Base-by-base conservation (phyloP, 805 yeast species). In the Candida namnaoensis region DNA sequence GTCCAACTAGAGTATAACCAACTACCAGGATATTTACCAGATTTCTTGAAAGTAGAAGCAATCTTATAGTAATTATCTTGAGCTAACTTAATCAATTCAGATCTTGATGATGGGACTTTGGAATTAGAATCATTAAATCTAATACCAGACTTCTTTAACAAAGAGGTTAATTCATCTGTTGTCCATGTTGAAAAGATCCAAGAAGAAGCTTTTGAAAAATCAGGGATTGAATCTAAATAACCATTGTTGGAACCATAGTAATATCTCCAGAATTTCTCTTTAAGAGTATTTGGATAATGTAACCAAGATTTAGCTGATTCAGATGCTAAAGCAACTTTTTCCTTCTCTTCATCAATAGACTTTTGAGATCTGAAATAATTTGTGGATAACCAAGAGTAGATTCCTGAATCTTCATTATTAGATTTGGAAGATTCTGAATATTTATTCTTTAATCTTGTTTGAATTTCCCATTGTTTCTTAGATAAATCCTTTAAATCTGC, bases 1-100 rank as follows among this genome's bases (percentile, higher is more conserved):
- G 70, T 60, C 87, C 87, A 80, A 30, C 64, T 49, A 10, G 70
- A 63, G 53, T 77, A 79, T 43, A 76, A 59, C 71, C 73, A 70
- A 32, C 65, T 65, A 19, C 80, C 76, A 7, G 76, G 69, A 42
- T 74, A 74, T 35, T 56, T 54, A 7, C 76, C 76, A 19, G 72
- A 62, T 9, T 54, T 56, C 5, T 68, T 61, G 38, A 58, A 48
- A 28, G 53, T 43, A 39, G 62, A 54, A 12, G 68, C 62, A 41
- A 73, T 64, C 11, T 54, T 51, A 39, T 66, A 62, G 45, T 65
- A 71, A 51, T 71, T 64, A 24, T 60, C 52, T 51, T 67, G 60
- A 4, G 72, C 74, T 25, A 60, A 42, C 13, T 66, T 62, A 33
- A 68, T 49, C 48, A 79, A 57, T 32, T 71, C 64, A 34, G 70